Conservation (phyloP, 306 rosid genomes). For the Quillaja saponaria region DNA sequence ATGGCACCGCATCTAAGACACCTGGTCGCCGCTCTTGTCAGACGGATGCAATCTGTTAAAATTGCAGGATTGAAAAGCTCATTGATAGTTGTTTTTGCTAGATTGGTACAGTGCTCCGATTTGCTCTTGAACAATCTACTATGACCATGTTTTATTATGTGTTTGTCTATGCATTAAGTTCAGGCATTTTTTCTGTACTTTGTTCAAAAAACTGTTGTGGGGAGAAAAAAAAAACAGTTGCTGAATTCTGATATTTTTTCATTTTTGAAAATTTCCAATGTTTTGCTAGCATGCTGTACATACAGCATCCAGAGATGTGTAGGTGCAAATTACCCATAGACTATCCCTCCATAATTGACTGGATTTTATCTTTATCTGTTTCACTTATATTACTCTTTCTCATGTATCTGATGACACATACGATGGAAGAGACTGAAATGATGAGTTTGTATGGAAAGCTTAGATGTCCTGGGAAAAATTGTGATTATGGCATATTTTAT, state of each 20-base stretch:
- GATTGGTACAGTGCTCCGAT: too few species aligned
- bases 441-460: too few species aligned
- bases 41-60: slow-evolving; percentile 87
- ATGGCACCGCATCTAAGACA: slow-evolving; percentile 80
- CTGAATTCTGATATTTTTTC: too few species aligned
- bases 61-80: slow-evolving; percentile 72
- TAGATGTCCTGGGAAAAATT: neutral
- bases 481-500: neutral
- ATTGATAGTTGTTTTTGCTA: slow-evolving; percentile 81
- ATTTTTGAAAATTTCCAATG: slow-evolving; percentile 1
- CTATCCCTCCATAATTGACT: neutral
- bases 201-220: too few species aligned
- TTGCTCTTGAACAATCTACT: too few species aligned
- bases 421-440: neutral
- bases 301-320: too few species aligned
- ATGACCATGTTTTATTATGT: too few species aligned
- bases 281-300: neutral
- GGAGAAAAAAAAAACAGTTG: too few species aligned
- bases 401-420: neutral
- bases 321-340: neutral
- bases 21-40: slow-evolving; percentile 80
- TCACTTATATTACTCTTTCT: neutral
- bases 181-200: too few species aligned
- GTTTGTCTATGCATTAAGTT: too few species aligned
- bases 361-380: neutral